phyloP scores from a whole-genome alignment of 208 protist species.

The Trypanosoma conorhini region DNA sequence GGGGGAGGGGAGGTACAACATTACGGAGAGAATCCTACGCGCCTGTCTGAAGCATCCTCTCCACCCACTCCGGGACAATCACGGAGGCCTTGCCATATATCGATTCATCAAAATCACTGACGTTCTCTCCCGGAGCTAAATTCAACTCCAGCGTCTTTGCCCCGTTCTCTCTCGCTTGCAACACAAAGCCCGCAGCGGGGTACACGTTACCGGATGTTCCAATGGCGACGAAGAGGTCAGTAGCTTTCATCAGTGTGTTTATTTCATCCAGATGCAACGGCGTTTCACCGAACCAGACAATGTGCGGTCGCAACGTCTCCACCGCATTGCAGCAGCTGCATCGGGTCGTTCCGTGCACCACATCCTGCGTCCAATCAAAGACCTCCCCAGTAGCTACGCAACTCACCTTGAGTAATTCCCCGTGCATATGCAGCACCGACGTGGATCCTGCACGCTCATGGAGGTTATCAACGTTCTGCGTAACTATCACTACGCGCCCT shows the following conservation, averaged over 20 bases:
- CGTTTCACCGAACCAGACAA: constrained; percentile 88
- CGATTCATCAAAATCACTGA: constrained; percentile 42
- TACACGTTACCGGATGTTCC: constrained; percentile 80
- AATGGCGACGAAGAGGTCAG: constrained; percentile 73
- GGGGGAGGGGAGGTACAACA: too few relatives aligned
- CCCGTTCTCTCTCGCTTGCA: constrained; percentile 34
- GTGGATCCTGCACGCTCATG: constrained; percentile 69
- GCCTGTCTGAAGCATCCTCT: constrained; percentile 36
- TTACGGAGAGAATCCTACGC: constrained; percentile 15
- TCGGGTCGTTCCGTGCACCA: constrained; percentile 32
- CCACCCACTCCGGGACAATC: constrained; percentile 60
- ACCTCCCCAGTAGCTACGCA: constrained; percentile 45
- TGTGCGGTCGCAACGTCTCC: constrained; percentile 69
- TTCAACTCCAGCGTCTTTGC: constrained; percentile 65
- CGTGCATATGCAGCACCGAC: constrained; percentile 80
- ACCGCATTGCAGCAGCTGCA: constrained; percentile 50
- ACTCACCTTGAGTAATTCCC: constrained; percentile 72
- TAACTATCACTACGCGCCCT: constrained; percentile 52
- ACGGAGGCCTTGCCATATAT: constrained; percentile 52
- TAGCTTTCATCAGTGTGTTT: constrained; percentile 25
- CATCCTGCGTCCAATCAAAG: constrained; percentile 33
- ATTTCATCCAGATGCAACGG: constrained; percentile 71
- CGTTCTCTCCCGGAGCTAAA: constrained; percentile 45
- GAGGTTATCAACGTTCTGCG: constrained; percentile 82
- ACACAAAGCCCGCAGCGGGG: constrained; percentile 64